Base-by-base conservation (phyloP, 106 monocot species). In the Ottelia alismoides region DNA sequence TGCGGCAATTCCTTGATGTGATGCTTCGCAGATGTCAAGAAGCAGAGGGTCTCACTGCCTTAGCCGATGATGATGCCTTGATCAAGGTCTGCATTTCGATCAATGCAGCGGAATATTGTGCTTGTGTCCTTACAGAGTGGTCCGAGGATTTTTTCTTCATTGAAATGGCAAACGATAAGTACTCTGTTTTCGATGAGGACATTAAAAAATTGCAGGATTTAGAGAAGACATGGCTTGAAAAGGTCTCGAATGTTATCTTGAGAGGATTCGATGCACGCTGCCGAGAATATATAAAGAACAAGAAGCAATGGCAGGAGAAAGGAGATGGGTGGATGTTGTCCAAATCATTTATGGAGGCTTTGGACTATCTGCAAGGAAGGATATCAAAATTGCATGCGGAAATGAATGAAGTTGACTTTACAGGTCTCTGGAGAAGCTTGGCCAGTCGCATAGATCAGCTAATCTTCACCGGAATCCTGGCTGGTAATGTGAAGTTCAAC, bases 1-100 rank as follows among this genome's bases (percentile, higher is more conserved):
- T 86, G 20, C 48, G 44, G 25, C 70, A 99, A 49, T 83, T 77
- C 51, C 28, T 71, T 65, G 90, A 82, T 65, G 69, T 47, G 49
- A 57, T 82, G 64, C 67, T 86, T 9, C 63, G 45, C 14, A 65
- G 82, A 49, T 99, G 98, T 65, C 85, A 99, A 65, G 90, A 90
- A 63, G 89, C 90, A 19, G 98, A 99, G 56, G 98, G 90, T 1
- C 73, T 99, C 4, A 99, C 98, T 50, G 98, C 98, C 19, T 63
- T 99, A 53, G 90, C 80, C 11, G 90, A 99, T 80, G 98, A 98
- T 75, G 74, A 85, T 68, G 85, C 90, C n/a, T 22, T 90, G 21
- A 48, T 69, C 17, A 99, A 82, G 47, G 98, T 99, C 20, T 74
- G 72, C 19, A 61, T 54, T 30, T 75, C 72, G 16, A 83, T 99